A percentile compares a stretch with the other conserved stretches of the same genome.
Conservation (phyloP, 2,329 filamentous ascomycete species). For the Ophiocordyceps robertsii region DNA sequence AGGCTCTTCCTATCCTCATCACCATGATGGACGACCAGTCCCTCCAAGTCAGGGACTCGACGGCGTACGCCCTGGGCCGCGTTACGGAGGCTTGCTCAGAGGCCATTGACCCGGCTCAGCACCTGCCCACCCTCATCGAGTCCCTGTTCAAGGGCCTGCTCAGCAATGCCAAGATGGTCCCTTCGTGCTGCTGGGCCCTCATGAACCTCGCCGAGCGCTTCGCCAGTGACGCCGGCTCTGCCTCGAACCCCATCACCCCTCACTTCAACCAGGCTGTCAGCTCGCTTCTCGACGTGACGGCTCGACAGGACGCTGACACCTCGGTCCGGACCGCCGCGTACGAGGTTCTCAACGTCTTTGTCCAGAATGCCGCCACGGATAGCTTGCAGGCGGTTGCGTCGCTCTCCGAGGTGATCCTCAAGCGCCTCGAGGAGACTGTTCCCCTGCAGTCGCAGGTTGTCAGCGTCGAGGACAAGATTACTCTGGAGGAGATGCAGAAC, state of each 20-base stretch:
- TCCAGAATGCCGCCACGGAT: constrained; percentile 79
- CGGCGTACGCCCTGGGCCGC: constrained; percentile 87
- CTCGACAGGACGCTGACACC: constrained; percentile 69
- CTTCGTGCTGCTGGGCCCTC: constrained; percentile 96
- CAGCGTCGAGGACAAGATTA: constrained; percentile 92
- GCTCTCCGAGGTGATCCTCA: constrained; percentile 77
- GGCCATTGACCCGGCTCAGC: constrained; percentile 72
- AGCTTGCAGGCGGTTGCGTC: constrained; percentile 68
- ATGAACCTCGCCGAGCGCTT: constrained; percentile 98
- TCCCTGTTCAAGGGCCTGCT: constrained; percentile 83
- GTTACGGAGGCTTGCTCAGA: constrained; percentile 91
- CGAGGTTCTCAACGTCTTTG: constrained; percentile 90
- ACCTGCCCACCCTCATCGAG: constrained; percentile 74
- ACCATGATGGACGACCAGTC: constrained; percentile 82
- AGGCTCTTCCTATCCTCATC: constrained; percentile 83
- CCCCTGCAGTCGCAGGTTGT: constrained; percentile 86
- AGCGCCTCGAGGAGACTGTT: constrained; percentile 81
- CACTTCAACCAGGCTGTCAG: constrained; percentile 90
- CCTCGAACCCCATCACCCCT: constrained; percentile 69
- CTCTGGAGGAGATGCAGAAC: constrained; percentile 94
- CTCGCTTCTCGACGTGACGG: constrained; percentile 74
- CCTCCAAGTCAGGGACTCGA: constrained; percentile 87
- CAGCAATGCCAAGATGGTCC: constrained; percentile 90
- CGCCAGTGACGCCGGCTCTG: constrained; percentile 67
- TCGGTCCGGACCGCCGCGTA: constrained; percentile 90